Evolutionary conservation across 1,284 basidiomycete species (phyloP), one percentile per base, ranked within the genome.

Genomic region (Bondarzewia mesenterica): DNA sequence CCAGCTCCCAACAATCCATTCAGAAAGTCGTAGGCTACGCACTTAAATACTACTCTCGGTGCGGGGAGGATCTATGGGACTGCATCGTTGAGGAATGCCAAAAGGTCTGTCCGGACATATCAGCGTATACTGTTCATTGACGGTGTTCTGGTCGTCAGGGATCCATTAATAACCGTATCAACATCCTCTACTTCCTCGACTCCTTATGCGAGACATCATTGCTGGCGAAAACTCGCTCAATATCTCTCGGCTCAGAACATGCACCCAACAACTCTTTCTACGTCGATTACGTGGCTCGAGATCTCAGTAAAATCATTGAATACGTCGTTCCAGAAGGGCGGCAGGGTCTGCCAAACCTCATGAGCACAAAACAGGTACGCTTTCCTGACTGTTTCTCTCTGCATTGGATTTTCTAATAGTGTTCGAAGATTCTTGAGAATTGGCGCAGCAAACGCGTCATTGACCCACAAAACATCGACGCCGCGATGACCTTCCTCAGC

Each of bases 51-150:
- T 92, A 86, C 48, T 69, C 82, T 1, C 72, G 77, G 45, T 93
- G 88, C 51, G 88, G 89, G 8, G 89, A 95, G 57, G 93, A 96
- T 62, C 68, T 98, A 4, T 97, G 93, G 93, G 92, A 94, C 55
- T 96, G 93, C 60, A 80, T 96, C 43, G 68, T 93, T 18, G 91
- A 95, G 61, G 89, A 95, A 69, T 90, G 85, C 55, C 82, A 81
- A 62, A 93, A 90, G 77, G 89, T 84, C 7, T 5, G 18, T 21
- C 12, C 16, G 12, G 36, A 37, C n/a, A 26, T 15, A 15, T 22
- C 40, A 46, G 12, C 12, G 25, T 42, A 29, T 47, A 5, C 23
- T 46, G n/a, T 16, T 25, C 8, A 16, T 18, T 12, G 35, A 39
- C 42, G 20, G 29, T n/a, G 25, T 44, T 55, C 40, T 43, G 41